Evolutionary conservation across 352 stramenopile genomes (phyloP), one percentile per base, ranked within the genome.

Genomic region (Globisporangium carolinianum): DNA sequence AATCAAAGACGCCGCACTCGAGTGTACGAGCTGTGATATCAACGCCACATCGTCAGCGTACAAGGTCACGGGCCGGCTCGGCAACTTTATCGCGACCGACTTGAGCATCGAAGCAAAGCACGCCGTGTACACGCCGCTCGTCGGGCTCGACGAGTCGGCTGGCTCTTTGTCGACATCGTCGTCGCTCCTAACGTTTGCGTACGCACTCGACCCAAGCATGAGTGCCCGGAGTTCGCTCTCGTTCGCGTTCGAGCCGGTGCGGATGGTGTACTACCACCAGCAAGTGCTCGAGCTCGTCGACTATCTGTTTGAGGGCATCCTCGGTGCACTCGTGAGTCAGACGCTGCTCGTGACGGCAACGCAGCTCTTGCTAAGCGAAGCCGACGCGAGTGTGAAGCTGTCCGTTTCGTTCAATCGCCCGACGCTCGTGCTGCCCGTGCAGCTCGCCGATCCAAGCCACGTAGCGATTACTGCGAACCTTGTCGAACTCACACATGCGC

Each of bases 261-360:
- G 82, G 5, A 71, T 89, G 47, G 83, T 94, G 14, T 94, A 94
- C 55, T 90, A 87, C 49, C 84, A 94, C 39, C 84, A 94, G n/a
- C 84, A 94, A 52, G 63, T 94, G 5, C 61, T 94, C 43, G 84
- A 94, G 57, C 60, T 94, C 9, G 74, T 80, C 9, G 84, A 94
- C 55, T 94, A 91, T 49, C 57, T 94, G 8, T 81, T 92, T 55
- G 82, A 94, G 69, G 84, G 84, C 10, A 76, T 94, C 39, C 62
- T 92, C 41, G 84, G 84, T 32, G 63, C 79, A 2, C 82, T 91
- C 59, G 69, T 92, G 46, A 86, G 68, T 35, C 70, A 90, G 37
- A 92, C 82, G 7, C 53, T 91, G 17, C 67, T 79, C 18, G n/a
- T 6, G 14, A 88, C 66, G 35, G 84, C 84, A 9, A 92, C 84